These are phyloP conservation scores for Pisolithus sp. DNA, from an alignment of 768 basidiomycete species.

Conservation along the genomic window DNA sequence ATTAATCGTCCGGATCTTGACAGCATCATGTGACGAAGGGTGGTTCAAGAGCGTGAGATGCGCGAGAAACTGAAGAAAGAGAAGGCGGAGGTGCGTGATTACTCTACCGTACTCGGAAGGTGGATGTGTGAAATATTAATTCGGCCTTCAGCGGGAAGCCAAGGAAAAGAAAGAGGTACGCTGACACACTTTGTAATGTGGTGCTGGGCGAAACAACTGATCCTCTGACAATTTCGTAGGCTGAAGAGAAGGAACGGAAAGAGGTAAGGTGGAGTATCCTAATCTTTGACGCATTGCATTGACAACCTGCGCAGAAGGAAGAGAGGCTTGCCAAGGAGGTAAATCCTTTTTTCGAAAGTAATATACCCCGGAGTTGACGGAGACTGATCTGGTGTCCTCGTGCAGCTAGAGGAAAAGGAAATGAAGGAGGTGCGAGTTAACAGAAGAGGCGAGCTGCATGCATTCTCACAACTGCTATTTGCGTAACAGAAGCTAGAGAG, in stretches of 20 bases:
- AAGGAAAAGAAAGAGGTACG: conserved; percentile 69
- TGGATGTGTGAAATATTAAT: not conserved
- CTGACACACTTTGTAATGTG: not conserved
- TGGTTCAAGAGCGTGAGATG: conserved; percentile 74
- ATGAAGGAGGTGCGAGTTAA: conserved; percentile 35
- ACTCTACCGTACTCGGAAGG: not conserved
- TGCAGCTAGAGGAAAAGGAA: conserved; percentile 41
- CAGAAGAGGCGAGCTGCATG: not conserved
- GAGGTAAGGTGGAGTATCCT: conserved; percentile 36
- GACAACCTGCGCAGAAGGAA: conserved; percentile 32
- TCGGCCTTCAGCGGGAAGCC: conserved; percentile 54
- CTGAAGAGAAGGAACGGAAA: conserved; percentile 59
- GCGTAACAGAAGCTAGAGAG: conserved; percentile 43
- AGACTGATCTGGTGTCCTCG: conserved; percentile 17
- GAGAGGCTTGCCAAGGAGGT: conserved; percentile 56
- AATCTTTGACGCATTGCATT: conserved; percentile 1
- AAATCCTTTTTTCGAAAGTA: conserved; percentile 10
- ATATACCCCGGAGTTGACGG: not conserved
- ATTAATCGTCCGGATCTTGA: conserved; percentile 5
- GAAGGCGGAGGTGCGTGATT: conserved; percentile 46
- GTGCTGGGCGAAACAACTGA: not conserved
- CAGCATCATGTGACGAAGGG: conserved; percentile 26
- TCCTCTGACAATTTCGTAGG: conserved; percentile 20
- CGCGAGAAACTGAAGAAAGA: conserved; percentile 83
- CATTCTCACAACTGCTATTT: not conserved